These are phyloP conservation scores for Crithidia acanthocephali DNA, from an alignment of 208 protist genomes.

Conservation along the genomic window DNA sequence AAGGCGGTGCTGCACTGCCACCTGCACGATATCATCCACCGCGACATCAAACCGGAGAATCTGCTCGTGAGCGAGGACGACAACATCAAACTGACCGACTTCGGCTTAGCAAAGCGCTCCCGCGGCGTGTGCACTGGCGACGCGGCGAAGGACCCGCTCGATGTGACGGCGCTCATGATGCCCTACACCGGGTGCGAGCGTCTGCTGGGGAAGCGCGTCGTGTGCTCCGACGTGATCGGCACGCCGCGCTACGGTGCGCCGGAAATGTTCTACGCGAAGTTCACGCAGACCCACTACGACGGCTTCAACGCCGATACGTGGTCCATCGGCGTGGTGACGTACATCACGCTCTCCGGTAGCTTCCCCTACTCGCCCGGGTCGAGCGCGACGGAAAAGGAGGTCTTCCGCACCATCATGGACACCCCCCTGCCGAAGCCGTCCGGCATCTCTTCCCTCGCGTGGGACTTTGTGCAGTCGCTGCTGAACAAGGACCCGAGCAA, in stretches of 20 bases:
- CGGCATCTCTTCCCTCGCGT: conserved; percentile 64
- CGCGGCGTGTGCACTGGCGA: conserved; percentile 77
- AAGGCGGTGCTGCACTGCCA: conserved; percentile 92
- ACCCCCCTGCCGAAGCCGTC: conserved; percentile 78
- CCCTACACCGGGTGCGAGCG: conserved; percentile 80
- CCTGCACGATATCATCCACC: conserved; percentile 91
- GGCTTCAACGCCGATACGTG: conserved; percentile 96
- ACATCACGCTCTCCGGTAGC: conserved; percentile 96
- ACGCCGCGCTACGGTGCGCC: conserved; percentile 91
- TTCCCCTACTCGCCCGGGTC: conserved; percentile 96
- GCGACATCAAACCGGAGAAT: conserved; percentile 94
- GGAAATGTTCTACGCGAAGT: conserved; percentile 94
- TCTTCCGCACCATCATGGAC: conserved; percentile 93
- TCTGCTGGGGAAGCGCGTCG: conserved; percentile 79
- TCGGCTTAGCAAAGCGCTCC: conserved; percentile 87
- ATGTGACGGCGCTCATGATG: conserved; percentile 76
- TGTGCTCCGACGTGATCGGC: conserved; percentile 91
- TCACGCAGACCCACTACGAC: conserved; percentile 93
- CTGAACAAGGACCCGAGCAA: conserved; percentile 92
- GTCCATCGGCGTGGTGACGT: conserved; percentile 97
- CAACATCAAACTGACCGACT: conserved; percentile 93
- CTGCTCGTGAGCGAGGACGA: conserved; percentile 87
- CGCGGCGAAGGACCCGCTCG: conserved; percentile 61
- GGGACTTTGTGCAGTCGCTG: conserved; percentile 82
- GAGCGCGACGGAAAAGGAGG: conserved; percentile 85